Evolutionary conservation across 2,329 filamentous ascomycete genomes (phyloP).

Genomic region (Penicillium paneum): DNA sequence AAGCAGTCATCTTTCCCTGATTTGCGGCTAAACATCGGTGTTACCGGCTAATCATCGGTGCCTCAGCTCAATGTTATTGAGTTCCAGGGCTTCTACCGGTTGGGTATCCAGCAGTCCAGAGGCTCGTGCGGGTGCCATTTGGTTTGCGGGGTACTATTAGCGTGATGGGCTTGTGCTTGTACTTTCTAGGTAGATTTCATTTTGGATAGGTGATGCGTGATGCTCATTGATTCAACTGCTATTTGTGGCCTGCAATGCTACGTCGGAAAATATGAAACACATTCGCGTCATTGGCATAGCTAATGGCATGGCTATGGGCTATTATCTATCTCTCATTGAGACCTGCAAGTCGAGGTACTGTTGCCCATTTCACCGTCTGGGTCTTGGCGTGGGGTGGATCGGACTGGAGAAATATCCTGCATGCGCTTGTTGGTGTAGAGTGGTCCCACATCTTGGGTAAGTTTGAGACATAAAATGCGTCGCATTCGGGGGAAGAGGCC

Average conservation of each 20-base stretch:
- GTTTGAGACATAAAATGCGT: not conserved
- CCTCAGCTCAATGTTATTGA: not conserved
- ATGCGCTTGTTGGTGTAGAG: not conserved
- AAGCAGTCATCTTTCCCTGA: not conserved
- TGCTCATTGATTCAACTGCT: not conserved
- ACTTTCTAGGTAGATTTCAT: not conserved
- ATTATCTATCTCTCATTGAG: not conserved
- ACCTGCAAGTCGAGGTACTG: not conserved
- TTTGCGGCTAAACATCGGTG: slow-evolving; percentile 6
- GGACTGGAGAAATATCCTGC: not conserved
- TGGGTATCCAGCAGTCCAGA: not conserved
- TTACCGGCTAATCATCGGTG: slow-evolving; percentile 5
- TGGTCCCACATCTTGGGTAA: not conserved
- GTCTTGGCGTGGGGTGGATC: not conserved
- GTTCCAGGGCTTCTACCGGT: not conserved
- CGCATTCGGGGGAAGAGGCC: no score
- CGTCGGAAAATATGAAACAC: not conserved
- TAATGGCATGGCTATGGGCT: not conserved
- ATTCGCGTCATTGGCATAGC: not conserved
- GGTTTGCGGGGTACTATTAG: not conserved
- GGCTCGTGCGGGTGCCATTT: not conserved
- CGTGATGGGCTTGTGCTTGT: not conserved
- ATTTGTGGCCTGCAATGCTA: not conserved
- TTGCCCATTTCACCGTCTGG: not conserved
- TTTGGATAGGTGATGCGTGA: not conserved